A percentile compares a stretch with the other conserved stretches of the same genome.
phyloP scores from a whole-genome alignment of 2,329 filamentous ascomycete genomes.

The Magnaporthales sp. region DNA sequence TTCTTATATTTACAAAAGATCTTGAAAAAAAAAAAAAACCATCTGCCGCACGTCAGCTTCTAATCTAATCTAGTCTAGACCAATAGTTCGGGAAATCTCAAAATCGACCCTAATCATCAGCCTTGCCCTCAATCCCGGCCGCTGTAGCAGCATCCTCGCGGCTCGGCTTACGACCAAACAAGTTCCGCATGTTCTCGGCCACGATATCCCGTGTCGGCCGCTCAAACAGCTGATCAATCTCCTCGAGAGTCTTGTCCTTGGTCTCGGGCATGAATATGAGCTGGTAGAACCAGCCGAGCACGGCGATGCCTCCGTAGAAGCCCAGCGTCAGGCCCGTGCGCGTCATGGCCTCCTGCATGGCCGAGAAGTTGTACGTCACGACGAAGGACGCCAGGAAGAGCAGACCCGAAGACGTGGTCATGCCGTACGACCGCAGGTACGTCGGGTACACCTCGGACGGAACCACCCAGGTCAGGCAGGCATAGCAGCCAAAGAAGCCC shows the following conservation, averaged over 20 bases:
- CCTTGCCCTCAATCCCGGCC: neutral
- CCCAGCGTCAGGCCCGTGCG: constrained; percentile 57
- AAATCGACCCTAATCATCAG: neutral
- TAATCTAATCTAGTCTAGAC: neutral
- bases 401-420: constrained; percentile 60
- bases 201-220: neutral
- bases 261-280: constrained; percentile 70
- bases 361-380: constrained; percentile 67
- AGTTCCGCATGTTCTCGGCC: neutral
- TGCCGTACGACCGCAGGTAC: constrained; percentile 63
- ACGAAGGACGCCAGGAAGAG: constrained; percentile 64
- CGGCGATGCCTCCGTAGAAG: constrained; percentile 67
- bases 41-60: too few relatives aligned
- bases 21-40: too few relatives aligned
- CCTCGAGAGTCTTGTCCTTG: constrained; percentile 40
- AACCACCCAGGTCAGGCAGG: constrained; percentile 56
- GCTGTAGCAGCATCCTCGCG: neutral
- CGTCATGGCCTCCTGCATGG: constrained; percentile 61
- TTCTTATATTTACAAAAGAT: too few relatives aligned
- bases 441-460: constrained; percentile 66
- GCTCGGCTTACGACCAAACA: neutral
- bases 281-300: constrained; percentile 64
- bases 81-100: neutral
- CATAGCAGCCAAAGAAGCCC: constrained; percentile 59
- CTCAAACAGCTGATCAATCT: neutral